These are phyloP conservation scores for Fragaria nilgerrensis DNA, from an alignment of 306 rosid genomes.

Conservation along the genomic window DNA sequence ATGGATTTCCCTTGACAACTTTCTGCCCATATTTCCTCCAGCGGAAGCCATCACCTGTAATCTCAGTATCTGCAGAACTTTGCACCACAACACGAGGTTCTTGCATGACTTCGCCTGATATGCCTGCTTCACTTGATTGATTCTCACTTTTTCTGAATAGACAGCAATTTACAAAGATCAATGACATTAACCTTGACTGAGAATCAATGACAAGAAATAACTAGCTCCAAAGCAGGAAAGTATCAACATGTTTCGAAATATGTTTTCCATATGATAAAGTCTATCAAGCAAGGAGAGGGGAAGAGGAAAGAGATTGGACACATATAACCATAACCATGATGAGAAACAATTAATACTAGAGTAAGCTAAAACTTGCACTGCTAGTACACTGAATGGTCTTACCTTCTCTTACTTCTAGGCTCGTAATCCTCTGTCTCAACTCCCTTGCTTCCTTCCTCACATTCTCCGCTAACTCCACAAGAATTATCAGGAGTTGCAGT, in stretches of 20 bases:
- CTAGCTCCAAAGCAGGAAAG: neutral
- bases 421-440: conserved; percentile 52
- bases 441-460: conserved; percentile 66
- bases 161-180: conserved; percentile 18
- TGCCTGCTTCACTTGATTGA: conserved; percentile 50
- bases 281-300: neutral
- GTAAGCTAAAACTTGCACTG: neutral
- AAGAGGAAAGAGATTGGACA: conserved; percentile 6
- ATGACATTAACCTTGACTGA: conserved; percentile 1
- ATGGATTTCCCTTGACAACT: conserved; percentile 88
- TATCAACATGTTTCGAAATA: neutral
- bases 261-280: neutral
- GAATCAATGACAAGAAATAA: neutral
- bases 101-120: conserved; percentile 49
- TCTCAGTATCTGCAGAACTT: conserved; percentile 55
- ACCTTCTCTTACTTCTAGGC: conserved; percentile 71
- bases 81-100: conserved; percentile 61
- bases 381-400: conserved; percentile 6
- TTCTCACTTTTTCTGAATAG: conserved; percentile 59
- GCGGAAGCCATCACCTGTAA: conserved; percentile 76
- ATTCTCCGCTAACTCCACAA: conserved; percentile 63
- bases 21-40: conserved; percentile 99
- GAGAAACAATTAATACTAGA: neutral
- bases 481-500: conserved; percentile 57
- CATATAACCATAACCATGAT: neutral